A percentile compares a stretch with the other conserved stretches of the same genome.
phyloP scores from a whole-genome alignment of 768 basidiomycete species.

The Leccinum obscurum region DNA sequence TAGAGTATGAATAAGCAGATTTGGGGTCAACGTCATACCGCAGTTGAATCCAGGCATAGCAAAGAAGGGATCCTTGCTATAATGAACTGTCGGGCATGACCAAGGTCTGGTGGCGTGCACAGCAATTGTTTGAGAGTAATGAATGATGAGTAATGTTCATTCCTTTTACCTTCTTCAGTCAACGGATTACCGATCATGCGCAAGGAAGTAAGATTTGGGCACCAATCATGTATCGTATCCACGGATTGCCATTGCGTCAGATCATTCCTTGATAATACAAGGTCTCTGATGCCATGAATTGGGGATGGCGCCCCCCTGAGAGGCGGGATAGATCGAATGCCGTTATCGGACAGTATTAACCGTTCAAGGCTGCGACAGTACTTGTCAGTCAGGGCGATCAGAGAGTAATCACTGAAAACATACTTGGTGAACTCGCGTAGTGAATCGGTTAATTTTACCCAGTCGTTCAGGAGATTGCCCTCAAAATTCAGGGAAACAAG shows the following conservation, averaged over 20 bases:
- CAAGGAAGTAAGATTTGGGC: slow-evolving; percentile 63
- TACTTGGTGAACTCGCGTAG: slow-evolving; percentile 49
- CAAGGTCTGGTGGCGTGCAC: slow-evolving; percentile 33
- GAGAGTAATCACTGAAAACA: slow-evolving; percentile 1
- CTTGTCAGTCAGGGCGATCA: slow-evolving; percentile 7
- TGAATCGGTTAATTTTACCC: slow-evolving; percentile 49
- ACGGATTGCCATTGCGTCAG: slow-evolving; percentile 61
- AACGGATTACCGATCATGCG: slow-evolving; percentile 66
- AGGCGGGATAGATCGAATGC: slow-evolving; percentile 49
- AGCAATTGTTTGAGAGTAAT: slow-evolving; percentile 4
- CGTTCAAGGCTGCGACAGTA: slow-evolving; percentile 49
- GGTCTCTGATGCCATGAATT: slow-evolving; percentile 46
- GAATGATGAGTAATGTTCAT: background rate
- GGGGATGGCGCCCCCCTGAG: slow-evolving; percentile 17
- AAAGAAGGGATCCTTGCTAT: slow-evolving; percentile 72
- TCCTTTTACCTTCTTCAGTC: slow-evolving; percentile 45
- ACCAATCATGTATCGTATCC: slow-evolving; percentile 67
- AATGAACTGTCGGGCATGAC: slow-evolving; percentile 54
- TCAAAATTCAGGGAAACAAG: slow-evolving; percentile 69
- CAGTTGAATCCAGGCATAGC: slow-evolving; percentile 58
- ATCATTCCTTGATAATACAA: slow-evolving; percentile 64
- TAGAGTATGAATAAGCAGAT: slow-evolving; percentile 13
- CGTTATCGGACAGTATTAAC: slow-evolving; percentile 67
- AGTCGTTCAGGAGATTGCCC: slow-evolving; percentile 59
- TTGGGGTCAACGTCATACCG: slow-evolving; percentile 41